phyloP scores from a whole-genome alignment of 2,329 filamentous ascomycete species.

The Ustilaginoidea virens region DNA sequence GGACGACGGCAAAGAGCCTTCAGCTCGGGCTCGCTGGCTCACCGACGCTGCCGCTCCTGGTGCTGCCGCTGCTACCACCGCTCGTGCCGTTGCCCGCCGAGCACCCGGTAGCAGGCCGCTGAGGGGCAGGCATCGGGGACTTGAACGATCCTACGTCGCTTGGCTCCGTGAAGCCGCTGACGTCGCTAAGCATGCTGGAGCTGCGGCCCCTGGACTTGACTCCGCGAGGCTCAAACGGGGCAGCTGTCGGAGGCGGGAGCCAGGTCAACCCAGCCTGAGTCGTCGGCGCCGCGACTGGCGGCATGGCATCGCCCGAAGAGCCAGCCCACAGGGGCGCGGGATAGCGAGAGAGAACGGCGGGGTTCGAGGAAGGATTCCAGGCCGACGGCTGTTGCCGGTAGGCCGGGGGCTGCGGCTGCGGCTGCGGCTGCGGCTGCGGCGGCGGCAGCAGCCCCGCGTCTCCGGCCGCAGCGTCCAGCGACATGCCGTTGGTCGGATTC shows the following conservation, averaged over 20 bases:
- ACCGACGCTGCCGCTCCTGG: conserved; percentile 32
- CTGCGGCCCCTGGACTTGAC: conserved; percentile 39
- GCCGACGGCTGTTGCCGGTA: conserved; percentile 11
- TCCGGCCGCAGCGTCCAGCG: conserved; percentile 11
- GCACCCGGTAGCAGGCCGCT: conserved; percentile 3
- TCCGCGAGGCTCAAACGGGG: conserved; percentile 18
- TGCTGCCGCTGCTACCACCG: conserved; percentile 28
- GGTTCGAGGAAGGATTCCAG: conserved; percentile 23
- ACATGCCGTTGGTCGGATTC: conserved; percentile 15
- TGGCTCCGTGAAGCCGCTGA: conserved; percentile 51
- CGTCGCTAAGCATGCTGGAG: conserved; percentile 51
- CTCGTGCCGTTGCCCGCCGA: conserved; percentile 10
- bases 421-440: too few species aligned
- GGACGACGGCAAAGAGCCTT: neutral
- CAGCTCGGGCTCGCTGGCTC: conserved; percentile 35
- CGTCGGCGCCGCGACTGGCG: conserved; percentile 14
- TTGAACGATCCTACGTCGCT: conserved; percentile 31
- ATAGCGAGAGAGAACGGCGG: conserved; percentile 18
- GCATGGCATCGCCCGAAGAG: conserved; percentile 17
- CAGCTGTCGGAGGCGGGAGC: conserved; percentile 22
- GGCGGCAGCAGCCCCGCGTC: conserved; percentile 9
- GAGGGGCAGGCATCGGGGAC: conserved; percentile 8
- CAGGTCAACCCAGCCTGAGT: conserved; percentile 17
- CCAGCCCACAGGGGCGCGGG: conserved; percentile 21
- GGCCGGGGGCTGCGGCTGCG: too few species aligned